These are phyloP conservation scores for Neofusicoccum parvum DNA, from an alignment of 2,329 filamentous ascomycete genomes.

Conservation along the genomic window DNA sequence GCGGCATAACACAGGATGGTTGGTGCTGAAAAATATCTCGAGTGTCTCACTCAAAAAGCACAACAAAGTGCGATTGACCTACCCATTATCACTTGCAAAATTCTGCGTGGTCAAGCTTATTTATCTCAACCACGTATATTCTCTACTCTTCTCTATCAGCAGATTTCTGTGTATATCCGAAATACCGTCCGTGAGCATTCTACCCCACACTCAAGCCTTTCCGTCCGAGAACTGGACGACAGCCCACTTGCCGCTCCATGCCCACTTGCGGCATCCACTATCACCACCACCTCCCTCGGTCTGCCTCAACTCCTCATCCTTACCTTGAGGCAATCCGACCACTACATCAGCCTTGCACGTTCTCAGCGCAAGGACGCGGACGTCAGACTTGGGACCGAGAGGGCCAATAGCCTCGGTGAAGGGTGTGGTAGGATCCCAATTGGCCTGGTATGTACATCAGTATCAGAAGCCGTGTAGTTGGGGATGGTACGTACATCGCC, in stretches of 20 bases:
- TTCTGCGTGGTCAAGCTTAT: no score
- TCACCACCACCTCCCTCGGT: conserved; percentile 72
- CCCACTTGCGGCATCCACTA: conserved; percentile 76
- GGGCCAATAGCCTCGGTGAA: conserved; percentile 85
- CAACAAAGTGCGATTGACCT: no score
- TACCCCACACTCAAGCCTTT: conserved; percentile 44
- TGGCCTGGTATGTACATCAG: conserved; percentile 52
- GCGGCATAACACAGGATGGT: no score
- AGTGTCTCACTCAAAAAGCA: no score
- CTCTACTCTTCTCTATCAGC: conserved; percentile 5
- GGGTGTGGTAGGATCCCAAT: conserved; percentile 85
- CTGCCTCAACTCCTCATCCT: conserved; percentile 77
- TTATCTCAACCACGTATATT: neutral
- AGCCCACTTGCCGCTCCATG: conserved; percentile 95
- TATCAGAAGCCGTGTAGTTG: neutral
- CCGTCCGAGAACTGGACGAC: conserved; percentile 84
- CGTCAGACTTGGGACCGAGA: conserved; percentile 75
- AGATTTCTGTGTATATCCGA: neutral
- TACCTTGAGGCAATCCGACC: conserved; percentile 78
- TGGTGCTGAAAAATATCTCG: no score
- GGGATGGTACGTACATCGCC: conserved; percentile 70
- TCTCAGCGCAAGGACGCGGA: conserved; percentile 82
- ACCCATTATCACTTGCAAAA: no score
- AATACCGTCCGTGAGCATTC: neutral
- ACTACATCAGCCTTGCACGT: conserved; percentile 98